A percentile compares a stretch with the other conserved stretches of the same genome.
Evolutionary conservation across 2,329 filamentous ascomycete species (phyloP).

Genomic region (Davidsoniella australis): DNA sequence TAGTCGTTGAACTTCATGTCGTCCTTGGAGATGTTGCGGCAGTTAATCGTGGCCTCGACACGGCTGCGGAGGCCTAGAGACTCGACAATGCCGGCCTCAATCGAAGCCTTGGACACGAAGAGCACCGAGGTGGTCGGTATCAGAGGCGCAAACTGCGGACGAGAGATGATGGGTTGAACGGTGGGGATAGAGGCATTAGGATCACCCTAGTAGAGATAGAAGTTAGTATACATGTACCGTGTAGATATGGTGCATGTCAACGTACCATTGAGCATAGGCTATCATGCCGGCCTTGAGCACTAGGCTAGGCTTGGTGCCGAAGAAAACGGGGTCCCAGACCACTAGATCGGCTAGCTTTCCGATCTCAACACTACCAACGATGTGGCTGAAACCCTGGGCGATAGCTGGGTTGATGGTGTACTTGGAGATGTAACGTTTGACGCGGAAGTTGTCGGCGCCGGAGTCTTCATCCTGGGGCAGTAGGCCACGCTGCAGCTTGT

Average conservation of each 20-base stretch:
- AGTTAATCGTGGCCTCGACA: conserved; percentile 62
- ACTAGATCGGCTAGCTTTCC: conserved; percentile 84
- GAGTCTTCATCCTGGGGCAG: conserved; percentile 64
- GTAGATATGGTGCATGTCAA: conserved; percentile 9
- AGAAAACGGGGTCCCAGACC: conserved; percentile 69
- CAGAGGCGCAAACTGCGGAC: conserved; percentile 69
- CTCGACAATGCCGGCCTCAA: conserved; percentile 49
- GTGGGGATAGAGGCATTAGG: conserved; percentile 75
- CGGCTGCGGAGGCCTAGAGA: conserved; percentile 63
- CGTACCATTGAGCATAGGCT: conserved; percentile 66
- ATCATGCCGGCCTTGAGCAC: conserved; percentile 84
- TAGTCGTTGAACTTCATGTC: conserved; percentile 83
- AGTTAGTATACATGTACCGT: neutral
- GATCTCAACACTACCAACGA: conserved; percentile 73
- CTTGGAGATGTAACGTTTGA: conserved; percentile 86
- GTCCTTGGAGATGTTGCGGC: conserved; percentile 57
- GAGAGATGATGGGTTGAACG: conserved; percentile 65
- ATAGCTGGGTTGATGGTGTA: conserved; percentile 92
- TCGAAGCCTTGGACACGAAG: conserved; percentile 62
- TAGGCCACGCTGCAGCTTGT: conserved; percentile 66
- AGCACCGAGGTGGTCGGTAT: conserved; percentile 59
- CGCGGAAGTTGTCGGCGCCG: conserved; percentile 74
- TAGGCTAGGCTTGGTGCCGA: conserved; percentile 68
- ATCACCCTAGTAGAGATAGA: conserved; percentile 38
- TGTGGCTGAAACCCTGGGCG: conserved; percentile 74